Evolutionary conservation across 2,329 filamentous ascomycete genomes (phyloP), one percentile per base, ranked within the genome.

Genomic region (Alternaria panax): DNA sequence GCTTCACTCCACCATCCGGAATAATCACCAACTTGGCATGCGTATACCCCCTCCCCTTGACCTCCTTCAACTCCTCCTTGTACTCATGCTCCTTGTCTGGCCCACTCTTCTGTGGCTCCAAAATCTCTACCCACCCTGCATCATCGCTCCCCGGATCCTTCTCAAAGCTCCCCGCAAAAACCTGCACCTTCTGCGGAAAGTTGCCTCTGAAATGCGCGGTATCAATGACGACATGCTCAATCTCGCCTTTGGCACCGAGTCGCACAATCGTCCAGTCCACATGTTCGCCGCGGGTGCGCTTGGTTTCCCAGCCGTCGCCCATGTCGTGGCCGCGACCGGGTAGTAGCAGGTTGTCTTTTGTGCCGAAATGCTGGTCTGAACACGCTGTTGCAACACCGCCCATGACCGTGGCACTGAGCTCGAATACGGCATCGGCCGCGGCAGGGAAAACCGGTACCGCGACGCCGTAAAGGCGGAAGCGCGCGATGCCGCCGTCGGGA

Each of bases 11-110:
- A 32, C 94, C 93, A 78, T 98, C 93, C 0, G 94, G 94, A 68
- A 97, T 92, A 75, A 97, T 95, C 32, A 92, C 91, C 75, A 98
- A 83, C 85, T 96, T 97, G 22, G 93, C 88, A 80, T 95, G 93
- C 12, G 90, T 92, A 72, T 92, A 91, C 2, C 83, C 80, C 74
- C 82, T 84, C 36, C 87, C 86, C 66, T 84, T 81, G 18, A 87
- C 81, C 57, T 83, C 72, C 66, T 76, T 75, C 65, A 83, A 61
- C 55, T 79, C 75, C 22, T 30, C 64, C 51, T 67, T 80, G 74
- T 90, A 91, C 63, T 86, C 84, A 75, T 92, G 90, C 80, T 93
- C 90, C 69, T 83, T 82, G 75, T 94, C 91, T 18, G 91, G 88
- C 2, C 88, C 88, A 59, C 88, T 90, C 79, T 88, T 90, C 80